phyloP scores from a whole-genome alignment of 1,139 yeast genomes.

The Debaryomyces udenii region DNA sequence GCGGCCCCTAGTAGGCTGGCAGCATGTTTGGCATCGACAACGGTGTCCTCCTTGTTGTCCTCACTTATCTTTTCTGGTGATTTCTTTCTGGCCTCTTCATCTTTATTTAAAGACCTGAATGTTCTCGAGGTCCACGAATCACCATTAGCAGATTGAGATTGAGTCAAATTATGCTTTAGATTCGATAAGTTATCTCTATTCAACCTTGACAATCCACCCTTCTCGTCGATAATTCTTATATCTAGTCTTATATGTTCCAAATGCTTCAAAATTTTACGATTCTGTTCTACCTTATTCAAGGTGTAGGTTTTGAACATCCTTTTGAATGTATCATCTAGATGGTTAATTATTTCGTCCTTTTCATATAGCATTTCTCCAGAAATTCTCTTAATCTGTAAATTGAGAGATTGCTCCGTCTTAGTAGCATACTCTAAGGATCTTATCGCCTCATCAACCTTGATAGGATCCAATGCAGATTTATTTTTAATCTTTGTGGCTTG shows the following conservation, averaged over 20 bases:
- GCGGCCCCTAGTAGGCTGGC: conserved; percentile 79
- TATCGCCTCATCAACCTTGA: conserved; percentile 89
- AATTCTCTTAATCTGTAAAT: conserved; percentile 75
- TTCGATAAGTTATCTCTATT: conserved; percentile 69
- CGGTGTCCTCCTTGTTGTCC: conserved; percentile 28
- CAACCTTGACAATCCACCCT: conserved; percentile 81
- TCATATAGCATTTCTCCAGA: conserved; percentile 86
- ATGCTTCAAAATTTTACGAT: conserved; percentile 74
- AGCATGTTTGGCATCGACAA: conserved; percentile 79
- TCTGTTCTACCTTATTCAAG: conserved; percentile 78
- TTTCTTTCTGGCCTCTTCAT: conserved; percentile 33
- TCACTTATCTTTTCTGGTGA: conserved; percentile 22
- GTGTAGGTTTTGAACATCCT: conserved; percentile 61
- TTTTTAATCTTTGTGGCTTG: conserved; percentile 75
- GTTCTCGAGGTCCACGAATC: conserved; percentile 68
- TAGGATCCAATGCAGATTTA: conserved; percentile 77
- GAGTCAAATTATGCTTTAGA: conserved; percentile 45
- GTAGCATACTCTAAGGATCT: conserved; percentile 78
- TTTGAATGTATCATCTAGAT: conserved; percentile 59
- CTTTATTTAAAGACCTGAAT: conserved; percentile 54
- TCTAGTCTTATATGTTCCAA: conserved; percentile 77
- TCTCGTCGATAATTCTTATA: conserved; percentile 73
- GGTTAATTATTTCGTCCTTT: conserved; percentile 55
- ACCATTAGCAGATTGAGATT: conserved; percentile 58
- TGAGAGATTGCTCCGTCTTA: conserved; percentile 73